Evolutionary conservation across 176 grass and related monocot species (phyloP).

Genomic region (Chloris gayana): DNA sequence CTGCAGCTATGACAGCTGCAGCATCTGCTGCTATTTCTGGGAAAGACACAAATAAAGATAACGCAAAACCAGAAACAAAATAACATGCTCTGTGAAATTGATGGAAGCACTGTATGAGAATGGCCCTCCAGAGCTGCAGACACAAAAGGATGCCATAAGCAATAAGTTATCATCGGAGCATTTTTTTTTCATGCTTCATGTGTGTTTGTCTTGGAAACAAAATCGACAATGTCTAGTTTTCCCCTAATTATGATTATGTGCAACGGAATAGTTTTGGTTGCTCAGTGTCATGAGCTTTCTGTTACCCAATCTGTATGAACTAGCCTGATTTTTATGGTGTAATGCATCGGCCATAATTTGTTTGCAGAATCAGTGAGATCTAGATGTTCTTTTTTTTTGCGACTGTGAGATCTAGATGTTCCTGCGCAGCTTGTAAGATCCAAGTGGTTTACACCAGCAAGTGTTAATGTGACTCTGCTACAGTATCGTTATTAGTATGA

Average conservation of each 20-base stretch:
- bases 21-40: constrained; percentile 67
- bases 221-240: background rate
- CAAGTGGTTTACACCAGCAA: no score
- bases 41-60: constrained; percentile 44
- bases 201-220: constrained; percentile 35
- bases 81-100: constrained; percentile 20
- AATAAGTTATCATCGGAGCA: constrained; percentile 8
- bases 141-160: background rate
- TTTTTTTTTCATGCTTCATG: constrained; percentile 39
- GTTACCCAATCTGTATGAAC: background rate
- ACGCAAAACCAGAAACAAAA: constrained; percentile 52
- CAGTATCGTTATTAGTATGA: background rate
- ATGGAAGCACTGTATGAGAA: background rate
- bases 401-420: no score
- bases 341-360: background rate
- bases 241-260: background rate
- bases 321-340: background rate
- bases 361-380: background rate
- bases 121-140: background rate
- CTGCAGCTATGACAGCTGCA: constrained; percentile 72
- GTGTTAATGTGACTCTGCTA: background rate
- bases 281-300: background rate
- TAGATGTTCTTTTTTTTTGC: no score
- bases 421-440: background rate
- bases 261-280: background rate